Evolutionary conservation across 2,329 filamentous ascomycete species (phyloP), one percentile per base, ranked within the genome.

Genomic region (Fusarium agapanthi): DNA sequence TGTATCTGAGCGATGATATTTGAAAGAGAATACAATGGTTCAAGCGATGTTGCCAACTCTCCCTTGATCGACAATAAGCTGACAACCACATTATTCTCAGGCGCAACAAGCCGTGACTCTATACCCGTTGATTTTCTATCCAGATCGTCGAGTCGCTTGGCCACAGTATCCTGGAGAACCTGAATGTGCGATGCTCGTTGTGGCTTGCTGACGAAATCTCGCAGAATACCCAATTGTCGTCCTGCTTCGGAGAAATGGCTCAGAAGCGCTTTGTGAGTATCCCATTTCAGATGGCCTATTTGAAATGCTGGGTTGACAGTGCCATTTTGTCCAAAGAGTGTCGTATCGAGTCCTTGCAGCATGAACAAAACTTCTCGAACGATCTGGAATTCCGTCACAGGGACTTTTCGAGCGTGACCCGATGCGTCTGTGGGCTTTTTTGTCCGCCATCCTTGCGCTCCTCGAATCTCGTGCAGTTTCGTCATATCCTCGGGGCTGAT

Each of bases 291-390:
- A 63, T 86, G 83, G 0, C 81, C 76, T 32, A 89, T 82, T 62
- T 88, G 85, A 60, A 85, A 88, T 3, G 75, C 75, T 8, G 82
- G 76, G 4, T 81, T 79, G 0, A 84, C 83, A 12, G 79, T 72
- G 20, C 82, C 84, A 54, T 84, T 77, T 7, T 74, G 28, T 62
- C 83, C 83, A 76, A 95, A 97, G 3, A 97, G 78, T 4, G 90
- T 91, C 6, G 93, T 95, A 11, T 91, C 88, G 8, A 96, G 83
- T 2, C 95, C 95, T 60, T 90, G 89, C 0, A 98, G 87, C 93
- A 98, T 97, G 76, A 94, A 95, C 1, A 98, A 84, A 1, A 90
- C 88, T 60, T 98, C 95, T 53, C 94, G 89, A 32, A 95, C 83
- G 16, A 91, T 84, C 71, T 95, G 90, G 3, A 93, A 84, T 79